Evolutionary conservation across 176 grass and related monocot genomes (phyloP).

Genomic region (Melocanna baccifera): DNA sequence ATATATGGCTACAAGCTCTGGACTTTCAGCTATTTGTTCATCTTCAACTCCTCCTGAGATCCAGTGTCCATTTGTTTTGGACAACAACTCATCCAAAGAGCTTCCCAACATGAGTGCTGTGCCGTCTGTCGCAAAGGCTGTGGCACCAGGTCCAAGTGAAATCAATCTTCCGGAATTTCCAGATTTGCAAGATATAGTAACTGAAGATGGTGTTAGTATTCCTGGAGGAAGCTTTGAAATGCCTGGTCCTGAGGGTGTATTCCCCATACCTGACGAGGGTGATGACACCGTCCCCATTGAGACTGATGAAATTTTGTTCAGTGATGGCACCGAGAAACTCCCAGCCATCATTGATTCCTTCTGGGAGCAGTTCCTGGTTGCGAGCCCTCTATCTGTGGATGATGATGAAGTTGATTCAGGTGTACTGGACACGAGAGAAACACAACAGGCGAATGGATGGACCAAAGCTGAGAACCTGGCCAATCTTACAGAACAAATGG

Average conservation of each 20-base stretch:
- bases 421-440: conserved; percentile 38
- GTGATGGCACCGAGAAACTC: conserved; percentile 60
- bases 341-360: conserved; percentile 84
- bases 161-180: conserved; percentile 48
- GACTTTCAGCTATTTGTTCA: conserved; percentile 57
- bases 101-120: conserved; percentile 33
- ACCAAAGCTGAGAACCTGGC: conserved; percentile 46
- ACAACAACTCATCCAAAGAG: conserved; percentile 33
- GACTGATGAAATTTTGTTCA: conserved; percentile 57
- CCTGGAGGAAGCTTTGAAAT: conserved; percentile 48
- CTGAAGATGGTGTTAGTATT: conserved; percentile 32
- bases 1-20: conserved; percentile 50
- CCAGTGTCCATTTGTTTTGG: conserved; percentile 37
- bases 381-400: conserved; percentile 54
- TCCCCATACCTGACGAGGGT: conserved; percentile 43
- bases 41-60: conserved; percentile 51
- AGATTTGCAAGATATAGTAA: conserved; percentile 60
- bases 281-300: conserved; percentile 63
- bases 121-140: conserved; percentile 43
- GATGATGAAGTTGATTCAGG: conserved; percentile 71
- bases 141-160: conserved; percentile 34
- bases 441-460: conserved; percentile 51
- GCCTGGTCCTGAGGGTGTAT: conserved; percentile 57
- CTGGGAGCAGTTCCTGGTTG: conserved; percentile 88
- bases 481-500: conserved; percentile 92